A percentile compares a stretch with the other conserved stretches of the same genome.
Conservation (phyloP, 108 stramenopile genomes). For the Cafeteria roenbergensis region DNA sequence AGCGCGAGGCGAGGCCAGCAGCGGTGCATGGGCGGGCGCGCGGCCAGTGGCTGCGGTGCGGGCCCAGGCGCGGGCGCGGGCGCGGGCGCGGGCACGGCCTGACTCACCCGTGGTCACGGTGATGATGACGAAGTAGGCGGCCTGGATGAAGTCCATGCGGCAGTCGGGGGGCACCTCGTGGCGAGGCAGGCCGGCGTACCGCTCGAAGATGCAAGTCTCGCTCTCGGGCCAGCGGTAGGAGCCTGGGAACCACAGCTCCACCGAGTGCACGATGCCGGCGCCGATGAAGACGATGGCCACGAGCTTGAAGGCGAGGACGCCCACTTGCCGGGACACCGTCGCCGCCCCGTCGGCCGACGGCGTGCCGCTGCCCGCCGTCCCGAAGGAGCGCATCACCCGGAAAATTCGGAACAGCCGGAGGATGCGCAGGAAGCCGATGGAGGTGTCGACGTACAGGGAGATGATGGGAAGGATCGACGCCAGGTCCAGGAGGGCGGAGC, state of each 20-base stretch:
- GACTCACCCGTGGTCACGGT: slow-evolving; percentile 12
- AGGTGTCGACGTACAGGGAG: background rate
- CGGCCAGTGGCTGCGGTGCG: too few relatives aligned
- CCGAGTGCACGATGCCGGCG: background rate
- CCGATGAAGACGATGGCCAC: slow-evolving; percentile 1
- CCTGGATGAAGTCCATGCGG: background rate
- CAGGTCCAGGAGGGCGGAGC: background rate
- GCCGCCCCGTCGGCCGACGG: too few relatives aligned
- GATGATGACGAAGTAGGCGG: slow-evolving; percentile 2
- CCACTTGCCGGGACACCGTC: background rate
- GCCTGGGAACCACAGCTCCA: background rate
- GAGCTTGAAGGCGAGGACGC: background rate
- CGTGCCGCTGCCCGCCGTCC: too few relatives aligned
- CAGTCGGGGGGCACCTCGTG: background rate
- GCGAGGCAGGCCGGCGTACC: background rate
- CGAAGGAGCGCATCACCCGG: background rate
- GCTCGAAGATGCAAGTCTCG: background rate
- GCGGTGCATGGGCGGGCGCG: too few relatives aligned
- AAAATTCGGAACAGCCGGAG: slow-evolving; percentile 6
- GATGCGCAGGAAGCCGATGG: slow-evolving; percentile 7
- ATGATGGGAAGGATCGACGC: background rate
- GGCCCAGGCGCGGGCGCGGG: too few relatives aligned
- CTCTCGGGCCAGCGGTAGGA: background rate
- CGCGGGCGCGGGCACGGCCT: too few relatives aligned
- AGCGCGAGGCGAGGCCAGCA: too few relatives aligned